Evolutionary conservation across 2,329 filamentous ascomycete species (phyloP).

Genomic region (Cadophora sp.): DNA sequence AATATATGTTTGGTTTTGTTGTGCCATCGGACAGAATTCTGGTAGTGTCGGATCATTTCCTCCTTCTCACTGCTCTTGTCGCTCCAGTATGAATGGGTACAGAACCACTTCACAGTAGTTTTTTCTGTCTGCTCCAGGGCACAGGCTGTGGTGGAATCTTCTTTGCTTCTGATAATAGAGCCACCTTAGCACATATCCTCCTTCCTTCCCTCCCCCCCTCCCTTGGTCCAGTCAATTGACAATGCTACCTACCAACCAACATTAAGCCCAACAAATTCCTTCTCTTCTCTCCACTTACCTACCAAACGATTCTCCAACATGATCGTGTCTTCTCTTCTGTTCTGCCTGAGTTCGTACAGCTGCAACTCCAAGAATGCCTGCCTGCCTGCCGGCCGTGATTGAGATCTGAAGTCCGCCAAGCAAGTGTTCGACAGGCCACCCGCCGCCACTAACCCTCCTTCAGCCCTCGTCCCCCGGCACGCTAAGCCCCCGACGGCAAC

Average conservation of each 20-base stretch:
- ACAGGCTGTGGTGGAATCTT: not conserved
- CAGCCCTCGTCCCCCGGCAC: conserved; percentile 7
- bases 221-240: not conserved
- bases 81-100: too few relatives aligned
- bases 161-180: not conserved
- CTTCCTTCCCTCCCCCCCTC: not conserved
- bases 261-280: not conserved
- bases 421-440: conserved; percentile 1
- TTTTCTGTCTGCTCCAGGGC: not conserved
- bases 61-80: too few relatives aligned
- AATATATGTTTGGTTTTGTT: too few relatives aligned
- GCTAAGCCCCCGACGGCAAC: conserved; percentile 4
- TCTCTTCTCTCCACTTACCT: not conserved
- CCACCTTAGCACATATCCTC: too few relatives aligned
- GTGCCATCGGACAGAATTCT: too few relatives aligned
- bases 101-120: too few relatives aligned
- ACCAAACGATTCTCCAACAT: not conserved
- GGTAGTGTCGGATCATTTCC: too few relatives aligned
- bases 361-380: not conserved
- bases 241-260: not conserved
- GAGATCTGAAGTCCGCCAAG: conserved; percentile 6
- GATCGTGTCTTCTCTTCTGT: not conserved
- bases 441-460: conserved; percentile 12
- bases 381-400: not conserved
- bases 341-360: not conserved